Base-by-base conservation (phyloP, 2,329 filamentous ascomycete species). In the Penicillium rolfsii region DNA sequence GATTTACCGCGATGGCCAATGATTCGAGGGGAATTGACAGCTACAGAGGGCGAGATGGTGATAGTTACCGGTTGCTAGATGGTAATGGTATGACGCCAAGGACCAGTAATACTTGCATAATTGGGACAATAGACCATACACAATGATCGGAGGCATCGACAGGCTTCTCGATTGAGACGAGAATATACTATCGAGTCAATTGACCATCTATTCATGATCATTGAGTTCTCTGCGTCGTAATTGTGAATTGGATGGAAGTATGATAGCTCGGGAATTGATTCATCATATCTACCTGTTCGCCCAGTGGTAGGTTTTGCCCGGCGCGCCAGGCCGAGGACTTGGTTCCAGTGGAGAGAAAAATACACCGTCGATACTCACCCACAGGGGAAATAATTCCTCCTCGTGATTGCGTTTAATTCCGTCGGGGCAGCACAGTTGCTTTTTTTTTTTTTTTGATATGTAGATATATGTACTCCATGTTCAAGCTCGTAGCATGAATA, bases 291-390 rank as follows among this genome's bases (percentile, higher is more conserved):
- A 22, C 48, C 48, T 22, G 30, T 50, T 50, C n/a, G 12, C 12
- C 35, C 35, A 4, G 35, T 36, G 14, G 35, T n/a, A 12, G 19
- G 19, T 22, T 22, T 4, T 43, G 11, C 9, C 7, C 6, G 14
- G 19, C 19, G 30, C 35, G 24, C 45, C 45, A 30, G 26, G 45
- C 30, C 19, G 30, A 33, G 12, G 30, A 3, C 5, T 19, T 22
- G 22, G 43, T 28, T 46, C 24, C 43, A 24, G 48, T 49, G 30
- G 33, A 56, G 40, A 19, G 8, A 50, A 49, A 30, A 62, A 55
- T 64, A 62, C 57, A 57, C 49, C 38, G 36, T 49, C 63, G 56
- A 64, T 63, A 53, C 35, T 45, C 50, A 11, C 30, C 12, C 48
- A 56, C 50, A 55, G 62, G 53, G 24, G 24, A 45, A 46, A 35